Evolutionary conservation across 1,284 basidiomycete genomes (phyloP).

Genomic region (Ganoderma resinaceum): DNA sequence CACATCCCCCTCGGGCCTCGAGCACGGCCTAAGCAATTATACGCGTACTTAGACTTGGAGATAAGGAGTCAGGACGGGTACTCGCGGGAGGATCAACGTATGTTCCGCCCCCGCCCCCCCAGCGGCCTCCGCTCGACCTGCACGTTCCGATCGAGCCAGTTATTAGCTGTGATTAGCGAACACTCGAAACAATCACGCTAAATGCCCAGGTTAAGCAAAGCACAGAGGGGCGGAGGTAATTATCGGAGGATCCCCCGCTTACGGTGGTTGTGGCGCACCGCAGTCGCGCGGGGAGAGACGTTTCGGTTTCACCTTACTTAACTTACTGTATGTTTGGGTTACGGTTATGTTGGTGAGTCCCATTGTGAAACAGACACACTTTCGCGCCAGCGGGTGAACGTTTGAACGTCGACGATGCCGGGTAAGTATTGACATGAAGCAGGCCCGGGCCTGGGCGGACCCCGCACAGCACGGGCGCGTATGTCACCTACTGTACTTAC

Average conservation of each 20-base stretch:
- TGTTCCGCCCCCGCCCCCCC: background rate
- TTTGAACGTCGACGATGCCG: background rate
- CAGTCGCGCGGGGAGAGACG: background rate
- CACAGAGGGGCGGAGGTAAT: background rate
- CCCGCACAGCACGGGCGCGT: background rate
- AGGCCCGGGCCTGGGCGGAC: background rate
- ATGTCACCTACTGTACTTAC: no score
- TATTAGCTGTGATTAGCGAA: no score
- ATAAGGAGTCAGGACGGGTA: background rate
- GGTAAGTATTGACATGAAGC: background rate
- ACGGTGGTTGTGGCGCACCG: background rate
- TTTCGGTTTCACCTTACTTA: background rate
- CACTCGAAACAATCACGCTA: background rate
- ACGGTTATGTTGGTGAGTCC: background rate
- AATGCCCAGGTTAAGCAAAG: background rate
- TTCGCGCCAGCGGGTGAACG: background rate
- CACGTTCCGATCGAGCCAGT: no score
- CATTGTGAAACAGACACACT: background rate
- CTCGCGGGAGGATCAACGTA: background rate
- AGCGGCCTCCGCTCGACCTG: background rate
- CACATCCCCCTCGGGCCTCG: background rate
- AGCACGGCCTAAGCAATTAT: background rate
- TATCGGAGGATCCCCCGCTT: background rate
- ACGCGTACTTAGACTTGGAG: background rate
- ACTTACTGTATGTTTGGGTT: no score